Evolutionary conservation across 371 early-diverging fungal species (phyloP).

Genomic region (Choanephora cucurbitarum): DNA sequence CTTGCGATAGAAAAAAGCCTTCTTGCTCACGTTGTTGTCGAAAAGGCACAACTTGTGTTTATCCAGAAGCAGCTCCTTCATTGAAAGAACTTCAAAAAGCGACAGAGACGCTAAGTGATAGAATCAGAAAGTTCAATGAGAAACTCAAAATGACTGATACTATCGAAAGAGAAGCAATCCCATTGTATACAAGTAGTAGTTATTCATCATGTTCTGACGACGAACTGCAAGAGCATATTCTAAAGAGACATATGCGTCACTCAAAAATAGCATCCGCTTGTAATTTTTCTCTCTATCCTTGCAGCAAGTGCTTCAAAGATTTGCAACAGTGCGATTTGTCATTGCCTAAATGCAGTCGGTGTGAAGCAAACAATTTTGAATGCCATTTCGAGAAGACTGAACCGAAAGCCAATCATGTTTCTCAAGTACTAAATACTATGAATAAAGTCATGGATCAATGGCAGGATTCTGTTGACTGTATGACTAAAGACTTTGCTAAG

Average conservation of each 20-base stretch:
- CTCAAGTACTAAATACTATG: slow-evolving; percentile 38
- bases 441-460: slow-evolving; percentile 46
- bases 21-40: slow-evolving; percentile 36
- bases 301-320: slow-evolving; percentile 44
- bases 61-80: slow-evolving; percentile 44
- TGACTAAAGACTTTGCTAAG: slow-evolving; percentile 32
- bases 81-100: slow-evolving; percentile 34
- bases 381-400: slow-evolving; percentile 38
- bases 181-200: slow-evolving; percentile 4
- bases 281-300: slow-evolving; percentile 42
- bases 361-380: slow-evolving; percentile 28
- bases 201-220: slow-evolving; percentile 13
- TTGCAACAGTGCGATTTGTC: slow-evolving; percentile 44
- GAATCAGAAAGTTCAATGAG: slow-evolving; percentile 33
- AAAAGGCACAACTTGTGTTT: slow-evolving; percentile 35
- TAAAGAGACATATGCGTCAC: slow-evolving; percentile 7
- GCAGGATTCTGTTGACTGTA: slow-evolving; percentile 34
- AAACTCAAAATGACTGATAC: slow-evolving; percentile 22
- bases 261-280: slow-evolving; percentile 21
- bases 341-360: slow-evolving; percentile 40
- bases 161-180: slow-evolving; percentile 4
- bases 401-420: slow-evolving; percentile 46
- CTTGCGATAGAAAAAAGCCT: slow-evolving; percentile 35
- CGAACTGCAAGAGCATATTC: slow-evolving; percentile 3
- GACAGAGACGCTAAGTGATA: slow-evolving; percentile 31